Evolutionary conservation across 1,139 yeast genomes (phyloP).

Genomic region (Yamadazyma oceani): DNA sequence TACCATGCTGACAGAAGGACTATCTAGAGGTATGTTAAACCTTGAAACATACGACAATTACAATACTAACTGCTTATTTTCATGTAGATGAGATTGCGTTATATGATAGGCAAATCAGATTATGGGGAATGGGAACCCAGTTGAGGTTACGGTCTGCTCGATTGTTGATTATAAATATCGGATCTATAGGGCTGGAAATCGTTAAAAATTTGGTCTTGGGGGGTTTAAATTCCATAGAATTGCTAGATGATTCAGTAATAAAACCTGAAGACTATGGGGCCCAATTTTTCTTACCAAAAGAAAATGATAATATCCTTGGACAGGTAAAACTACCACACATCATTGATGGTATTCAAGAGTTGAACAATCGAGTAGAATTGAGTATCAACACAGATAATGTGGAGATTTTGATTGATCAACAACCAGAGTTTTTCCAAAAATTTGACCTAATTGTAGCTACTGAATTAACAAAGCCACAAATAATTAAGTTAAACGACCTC

Average conservation of each 20-base stretch:
- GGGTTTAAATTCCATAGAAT: conserved; percentile 77
- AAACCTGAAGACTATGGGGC: conserved; percentile 66
- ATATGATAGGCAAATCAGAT: conserved; percentile 90
- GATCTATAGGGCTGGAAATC: conserved; percentile 76
- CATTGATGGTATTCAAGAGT: conserved; percentile 55
- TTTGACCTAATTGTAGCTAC: conserved; percentile 80
- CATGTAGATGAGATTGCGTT: conserved; percentile 84
- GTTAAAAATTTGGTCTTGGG: conserved; percentile 86
- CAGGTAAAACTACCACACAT: conserved; percentile 55
- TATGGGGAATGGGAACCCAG: conserved; percentile 98
- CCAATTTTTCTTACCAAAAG: conserved; percentile 73
- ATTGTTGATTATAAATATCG: conserved; percentile 64
- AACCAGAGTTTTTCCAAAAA: conserved; percentile 45
- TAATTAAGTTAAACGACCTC: conserved; percentile 46
- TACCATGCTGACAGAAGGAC: conserved; percentile 9
- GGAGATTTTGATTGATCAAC: conserved; percentile 19
- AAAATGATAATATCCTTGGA: conserved; percentile 47
- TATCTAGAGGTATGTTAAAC: conserved; percentile 18
- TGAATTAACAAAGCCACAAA: conserved; percentile 49
- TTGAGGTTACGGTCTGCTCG: conserved; percentile 72
- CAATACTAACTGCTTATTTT: conserved; percentile 2
- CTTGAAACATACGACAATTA: too few species aligned
- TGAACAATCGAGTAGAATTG: conserved; percentile 75
- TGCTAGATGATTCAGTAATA: conserved; percentile 61
- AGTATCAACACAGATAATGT: conserved; percentile 39